These are phyloP conservation scores for Cyclotella baltica DNA, from an alignment of 108 stramenopile genomes.

Conservation along the genomic window DNA sequence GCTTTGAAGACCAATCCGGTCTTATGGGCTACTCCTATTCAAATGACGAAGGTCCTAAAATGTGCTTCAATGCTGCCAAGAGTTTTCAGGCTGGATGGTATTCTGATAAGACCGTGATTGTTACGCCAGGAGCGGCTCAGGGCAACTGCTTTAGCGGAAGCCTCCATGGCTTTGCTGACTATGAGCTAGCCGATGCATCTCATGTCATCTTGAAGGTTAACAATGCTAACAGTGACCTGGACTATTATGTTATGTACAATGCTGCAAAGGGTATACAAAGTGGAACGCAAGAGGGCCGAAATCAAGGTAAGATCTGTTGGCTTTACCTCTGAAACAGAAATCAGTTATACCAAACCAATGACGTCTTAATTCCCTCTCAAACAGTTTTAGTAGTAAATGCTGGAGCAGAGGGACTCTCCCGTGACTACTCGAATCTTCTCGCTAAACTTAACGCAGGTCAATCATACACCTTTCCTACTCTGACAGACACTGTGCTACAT, in stretches of 20 bases:
- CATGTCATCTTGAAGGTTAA: background rate
- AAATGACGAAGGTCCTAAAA: constrained; percentile 42
- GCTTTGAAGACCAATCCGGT: constrained; percentile 65
- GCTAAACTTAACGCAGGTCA: background rate
- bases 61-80: constrained; percentile 76
- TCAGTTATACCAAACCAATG: no score
- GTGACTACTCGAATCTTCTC: background rate
- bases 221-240: background rate
- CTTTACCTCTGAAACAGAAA: background rate
- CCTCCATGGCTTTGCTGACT: constrained; percentile 27
- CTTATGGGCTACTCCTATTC: constrained; percentile 62
- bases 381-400: no score
- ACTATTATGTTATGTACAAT: constrained; percentile 3
- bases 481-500: background rate
- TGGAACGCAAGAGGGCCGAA: background rate
- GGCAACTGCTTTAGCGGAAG: constrained; percentile 31
- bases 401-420: background rate
- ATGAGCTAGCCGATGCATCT: background rate
- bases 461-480: background rate
- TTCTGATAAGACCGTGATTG: background rate
- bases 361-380: no score
- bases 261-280: background rate
- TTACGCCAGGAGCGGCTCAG: background rate
- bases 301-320: background rate
- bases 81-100: constrained; percentile 64